Base-by-base conservation (phyloP, 1,284 basidiomycete species). In the Coniferiporia sulphurascens region DNA sequence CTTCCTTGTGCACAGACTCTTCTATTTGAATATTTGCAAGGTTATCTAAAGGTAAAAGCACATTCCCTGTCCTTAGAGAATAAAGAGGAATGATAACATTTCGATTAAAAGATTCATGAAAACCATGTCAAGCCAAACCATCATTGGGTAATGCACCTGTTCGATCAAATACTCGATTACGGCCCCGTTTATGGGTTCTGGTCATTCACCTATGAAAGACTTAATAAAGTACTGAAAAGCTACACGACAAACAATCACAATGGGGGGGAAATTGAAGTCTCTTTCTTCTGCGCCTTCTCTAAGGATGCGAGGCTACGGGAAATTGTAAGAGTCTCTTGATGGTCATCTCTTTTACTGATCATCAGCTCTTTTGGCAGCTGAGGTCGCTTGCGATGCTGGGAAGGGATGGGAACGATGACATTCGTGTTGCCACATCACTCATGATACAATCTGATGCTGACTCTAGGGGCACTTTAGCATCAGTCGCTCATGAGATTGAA, bases 121-220 rank as follows among this genome's bases (percentile, higher is more conserved):
- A 22, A 17, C 1, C 21, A 52, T 3, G 51, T 65, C 36, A 63
- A 58, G 46, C 62, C 60, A 21, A 65, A 64, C 45, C 58, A 59
- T 27, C 65, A 66, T 57, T 66, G 60, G 54, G 49, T 45, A 8
- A 52, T 36, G 10, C 65, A 66, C 48, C 41, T 61, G 2, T 35
- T 60, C 12, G 50, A 56, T 8, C 64, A 66, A 43, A 60, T 66
- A 15, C 36, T 36, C 4, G 59, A 63, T 13, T 65, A 55, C 22
- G 63, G 64, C 1, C 64, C 64, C 15, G 56, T 64, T n/a, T 62
- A 64, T 52, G 56, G 55, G 7, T 63, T 64, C 46, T 65, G 64
- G 64, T 51, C 58, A 1, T 65, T 65, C 57, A 52, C 62, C 7
- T 41, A 48, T 2, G 63, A 65, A 34, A 56, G 63, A 1, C 56